Percentiles rank a stretch among this genome's conserved stretches.
These are phyloP conservation scores for Trichophyton verrucosum DNA, from an alignment of 2,329 filamentous ascomycete species.

Conservation along the genomic window DNA sequence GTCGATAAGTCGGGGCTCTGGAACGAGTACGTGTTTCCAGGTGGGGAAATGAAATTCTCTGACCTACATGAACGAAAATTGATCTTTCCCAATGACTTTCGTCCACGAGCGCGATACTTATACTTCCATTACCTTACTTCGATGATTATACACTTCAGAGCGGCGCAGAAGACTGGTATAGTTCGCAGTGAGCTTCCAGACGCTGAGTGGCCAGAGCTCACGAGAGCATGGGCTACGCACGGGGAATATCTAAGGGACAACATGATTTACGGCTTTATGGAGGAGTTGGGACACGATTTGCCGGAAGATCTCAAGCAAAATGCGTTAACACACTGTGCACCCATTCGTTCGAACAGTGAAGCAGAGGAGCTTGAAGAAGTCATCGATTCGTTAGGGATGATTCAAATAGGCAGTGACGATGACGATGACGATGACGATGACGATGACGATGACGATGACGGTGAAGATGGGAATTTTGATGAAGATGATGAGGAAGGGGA, in stretches of 20 bases:
- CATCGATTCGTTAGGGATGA: background rate
- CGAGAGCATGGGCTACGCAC: background rate
- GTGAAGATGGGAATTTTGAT: background rate
- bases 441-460: background rate
- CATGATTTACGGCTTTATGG: background rate
- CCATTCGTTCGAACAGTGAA: background rate
- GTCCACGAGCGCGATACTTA: conserved; percentile 1
- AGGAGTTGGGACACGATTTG: background rate
- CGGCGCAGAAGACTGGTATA: background rate
- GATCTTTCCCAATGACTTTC: background rate
- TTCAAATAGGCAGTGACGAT: background rate
- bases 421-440: background rate
- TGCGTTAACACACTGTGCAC: background rate
- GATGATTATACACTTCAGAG: background rate
- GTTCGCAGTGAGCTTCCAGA: background rate
- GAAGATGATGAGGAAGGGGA: background rate
- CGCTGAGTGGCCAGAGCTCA: background rate
- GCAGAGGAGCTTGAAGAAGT: background rate
- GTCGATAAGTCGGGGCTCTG: background rate
- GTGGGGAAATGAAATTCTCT: background rate
- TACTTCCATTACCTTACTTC: conserved; percentile 3
- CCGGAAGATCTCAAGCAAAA: background rate
- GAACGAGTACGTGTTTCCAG: background rate
- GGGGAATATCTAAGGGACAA: background rate
- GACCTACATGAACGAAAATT: background rate